Evolutionary conservation across 805 yeast species (phyloP).

Genomic region (Priceomyces carsonii): DNA sequence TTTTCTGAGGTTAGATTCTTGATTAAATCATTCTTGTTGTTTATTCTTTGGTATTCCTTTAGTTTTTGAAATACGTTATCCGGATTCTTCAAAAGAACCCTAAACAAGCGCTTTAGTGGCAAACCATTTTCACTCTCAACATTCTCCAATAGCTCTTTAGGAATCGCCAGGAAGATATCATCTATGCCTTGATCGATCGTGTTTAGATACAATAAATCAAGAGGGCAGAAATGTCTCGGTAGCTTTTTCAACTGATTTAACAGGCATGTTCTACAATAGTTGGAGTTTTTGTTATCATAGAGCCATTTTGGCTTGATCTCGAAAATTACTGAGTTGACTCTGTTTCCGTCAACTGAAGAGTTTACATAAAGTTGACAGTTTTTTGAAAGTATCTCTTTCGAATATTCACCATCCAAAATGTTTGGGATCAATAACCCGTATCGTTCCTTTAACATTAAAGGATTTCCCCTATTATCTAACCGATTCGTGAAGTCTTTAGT

Average conservation of each 20-base stretch:
- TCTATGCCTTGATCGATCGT: constrained; percentile 35
- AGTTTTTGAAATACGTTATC: constrained; percentile 33
- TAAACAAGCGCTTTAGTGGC: constrained; percentile 35
- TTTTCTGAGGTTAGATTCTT: constrained; percentile 26
- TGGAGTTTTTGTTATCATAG: constrained; percentile 41
- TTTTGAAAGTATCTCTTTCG: constrained; percentile 29
- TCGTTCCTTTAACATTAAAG: constrained; percentile 38
- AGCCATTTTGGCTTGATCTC: constrained; percentile 70
- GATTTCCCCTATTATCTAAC: constrained; percentile 25
- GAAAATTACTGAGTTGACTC: constrained; percentile 25
- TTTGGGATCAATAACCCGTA: constrained; percentile 47
- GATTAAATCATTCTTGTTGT: constrained; percentile 31
- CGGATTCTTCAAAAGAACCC: constrained; percentile 31
- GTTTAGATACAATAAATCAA: constrained; percentile 38
- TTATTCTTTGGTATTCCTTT: constrained; percentile 33
- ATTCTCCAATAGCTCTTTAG: constrained; percentile 15
- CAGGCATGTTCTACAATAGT: constrained; percentile 61
- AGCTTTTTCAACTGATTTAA: constrained; percentile 36
- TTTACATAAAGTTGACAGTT: constrained; percentile 33
- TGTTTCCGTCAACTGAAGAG: not conserved
- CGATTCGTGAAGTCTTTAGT: constrained; percentile 29
- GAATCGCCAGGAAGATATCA: constrained; percentile 25
- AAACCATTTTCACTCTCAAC: constrained; percentile 24
- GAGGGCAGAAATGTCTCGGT: constrained; percentile 46
- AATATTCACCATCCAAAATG: constrained; percentile 33